Evolutionary conservation across 192 early-diverging fungal species (phyloP).

Genomic region (Coemansia sp.): DNA sequence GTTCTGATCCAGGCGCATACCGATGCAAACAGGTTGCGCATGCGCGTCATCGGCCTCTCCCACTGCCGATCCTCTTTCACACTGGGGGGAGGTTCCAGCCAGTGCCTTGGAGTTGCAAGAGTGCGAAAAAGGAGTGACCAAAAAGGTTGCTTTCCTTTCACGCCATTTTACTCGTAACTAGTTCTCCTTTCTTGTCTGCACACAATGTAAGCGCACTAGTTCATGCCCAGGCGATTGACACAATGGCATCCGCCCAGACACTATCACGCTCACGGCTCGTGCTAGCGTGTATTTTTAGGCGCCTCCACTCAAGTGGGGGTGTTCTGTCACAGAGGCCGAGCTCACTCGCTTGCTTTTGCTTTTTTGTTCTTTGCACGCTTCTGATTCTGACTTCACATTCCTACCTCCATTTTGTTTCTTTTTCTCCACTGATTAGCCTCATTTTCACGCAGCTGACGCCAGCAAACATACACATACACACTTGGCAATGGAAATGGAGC

Average conservation of each 20-base stretch:
- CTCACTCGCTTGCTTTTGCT: not conserved
- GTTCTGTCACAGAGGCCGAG: not conserved
- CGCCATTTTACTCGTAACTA: conserved; percentile 8
- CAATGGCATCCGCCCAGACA: not conserved
- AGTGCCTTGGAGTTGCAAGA: not conserved
- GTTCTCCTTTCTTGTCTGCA: not conserved
- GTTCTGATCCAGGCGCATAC: not conserved
- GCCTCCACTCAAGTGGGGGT: not conserved
- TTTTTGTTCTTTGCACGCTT: conserved; percentile 3
- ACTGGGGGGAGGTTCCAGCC: not conserved
- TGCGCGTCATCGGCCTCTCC: not conserved
- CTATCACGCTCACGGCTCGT: conserved; percentile 2
- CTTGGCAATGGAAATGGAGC: conserved; percentile 18
- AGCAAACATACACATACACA: conserved; percentile 3
- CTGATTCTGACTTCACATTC: not conserved
- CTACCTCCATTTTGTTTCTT: not conserved
- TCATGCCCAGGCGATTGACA: conserved; percentile 5
- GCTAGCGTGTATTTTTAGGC: conserved; percentile 6
- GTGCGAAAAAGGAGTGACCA: not conserved
- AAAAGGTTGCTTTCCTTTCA: conserved; percentile 6
- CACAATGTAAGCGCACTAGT: conserved; percentile 8
- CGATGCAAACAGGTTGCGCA: not conserved
- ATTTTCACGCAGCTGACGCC: conserved; percentile 2
- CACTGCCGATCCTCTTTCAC: not conserved
- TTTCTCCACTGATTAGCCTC: not conserved